Base-by-base conservation (phyloP, 345 rosid species). In the Eucalyptus sp. region DNA sequence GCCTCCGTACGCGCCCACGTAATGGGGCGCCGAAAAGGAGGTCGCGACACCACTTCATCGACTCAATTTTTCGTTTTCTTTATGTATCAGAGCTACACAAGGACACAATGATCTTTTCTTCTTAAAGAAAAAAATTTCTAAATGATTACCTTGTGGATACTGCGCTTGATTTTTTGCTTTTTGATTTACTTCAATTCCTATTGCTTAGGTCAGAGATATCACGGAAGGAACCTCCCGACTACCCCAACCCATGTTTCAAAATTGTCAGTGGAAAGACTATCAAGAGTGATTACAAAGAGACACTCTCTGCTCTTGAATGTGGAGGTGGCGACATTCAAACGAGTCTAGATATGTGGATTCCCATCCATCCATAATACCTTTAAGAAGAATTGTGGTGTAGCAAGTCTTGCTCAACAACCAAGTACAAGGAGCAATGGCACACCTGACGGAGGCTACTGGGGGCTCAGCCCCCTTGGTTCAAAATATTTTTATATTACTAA, bases 281-380 rank as follows among this genome's bases (percentile, higher is more conserved):
- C 66, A 27, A 5, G 66, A 60, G 66, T 12, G n/a, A 27, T 60
- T 60, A 56, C 29, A 56, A 4, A 56, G 62, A 56, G 29, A 49
- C 50, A 0, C 29, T 56, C 27, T 56, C 27, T 56, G 29, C 29
- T 25, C 66, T 60, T 25, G 0, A 60, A 0, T 25, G 2, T 27
- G 68, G 68, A 60, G n/a, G 31, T 27, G 68, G n/a, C 68, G 31
- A 52, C 58, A 52, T 52, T 52, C 58, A 52, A 52, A 1, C 58
- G 20, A 52, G 58, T 52, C 58, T 52, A 52, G 58, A 52, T 52
- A 52, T 52, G 58, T 7, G 58, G 25, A 52, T 52, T 52, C 58
- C 25, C 7, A 52, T 52, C 58, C 3, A 58, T 58, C 64, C 64
- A 25, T 25, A 25, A 52, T 52, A 52, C 58, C 25, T 52, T 52